Evolutionary conservation across 192 early-diverging fungal species (phyloP), one percentile per base, ranked within the genome.

Genomic region (Radiomyces spectabilis): DNA sequence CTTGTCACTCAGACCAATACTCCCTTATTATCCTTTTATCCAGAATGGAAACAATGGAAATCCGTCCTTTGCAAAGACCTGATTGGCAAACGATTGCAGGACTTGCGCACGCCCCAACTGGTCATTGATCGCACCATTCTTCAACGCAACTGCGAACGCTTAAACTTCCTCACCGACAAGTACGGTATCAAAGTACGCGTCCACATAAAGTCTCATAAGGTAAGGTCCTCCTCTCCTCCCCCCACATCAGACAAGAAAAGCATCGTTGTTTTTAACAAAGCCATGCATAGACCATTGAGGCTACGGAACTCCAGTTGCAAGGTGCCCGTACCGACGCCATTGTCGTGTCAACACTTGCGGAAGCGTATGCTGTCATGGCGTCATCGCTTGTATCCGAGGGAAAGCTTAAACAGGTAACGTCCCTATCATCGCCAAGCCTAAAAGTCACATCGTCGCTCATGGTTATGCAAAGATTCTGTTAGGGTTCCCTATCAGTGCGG

Each of bases 131-230:
- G 65, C 24, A 32, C 38, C 16, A 45, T 67, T 8, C 47, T 67
- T 4, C 27, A 60, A 39, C 39, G 48, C 13, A 67, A 67, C 34
- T 51, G 57, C 24, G 25, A 45, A 46, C 21, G 45, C 18, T 27
- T 67, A 15, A 48, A 45, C 25, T 31, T 22, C 26, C 46, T 55
- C 29, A 46, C 45, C 22, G 10, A 21, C 12, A 54, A 49, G 21
- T 38, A 44, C 19, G 34, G 39, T 26, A 42, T 55, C 15, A 60
- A 61, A 48, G 38, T 67, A 33, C 52, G 65, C 35, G 57, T 60
- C 12, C 65, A 67, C 19, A 46, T 67, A 35, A 67, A 67, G 59
- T 61, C 65, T 26, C 65, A 67, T 29, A 67, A 67, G 47, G 61
- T 64, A 60, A 15, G n/a, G n/a, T n/a, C n/a, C n/a, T n/a, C n/a